These are phyloP conservation scores for Puccinia novopanici DNA, from an alignment of 1,284 basidiomycete species.

Conservation along the genomic window DNA sequence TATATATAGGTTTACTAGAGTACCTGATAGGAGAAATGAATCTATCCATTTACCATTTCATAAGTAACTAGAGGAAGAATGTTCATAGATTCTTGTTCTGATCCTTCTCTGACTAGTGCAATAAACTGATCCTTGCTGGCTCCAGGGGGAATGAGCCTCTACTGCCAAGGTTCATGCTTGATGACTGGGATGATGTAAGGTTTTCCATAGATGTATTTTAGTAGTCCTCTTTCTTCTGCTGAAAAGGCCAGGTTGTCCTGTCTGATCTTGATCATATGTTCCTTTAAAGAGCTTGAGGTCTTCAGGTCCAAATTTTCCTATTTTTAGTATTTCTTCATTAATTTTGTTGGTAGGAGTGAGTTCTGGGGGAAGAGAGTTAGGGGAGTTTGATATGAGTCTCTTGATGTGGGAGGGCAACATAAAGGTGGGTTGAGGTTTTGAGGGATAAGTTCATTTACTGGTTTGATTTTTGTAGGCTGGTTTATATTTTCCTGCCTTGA, in stretches of 20 bases:
- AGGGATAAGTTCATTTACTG: slow-evolving; percentile 22
- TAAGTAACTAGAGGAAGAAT: slow-evolving; percentile 18
- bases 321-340: neutral
- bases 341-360: slow-evolving; percentile 5
- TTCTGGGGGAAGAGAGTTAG: neutral
- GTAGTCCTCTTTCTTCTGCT: slow-evolving; percentile 20
- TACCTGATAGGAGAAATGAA: too few species aligned
- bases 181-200: slow-evolving; percentile 29
- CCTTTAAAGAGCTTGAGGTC: slow-evolving; percentile 6
- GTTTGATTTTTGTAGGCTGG: slow-evolving; percentile 15
- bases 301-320: slow-evolving; percentile 13
- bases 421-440: slow-evolving; percentile 10
- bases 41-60: too few species aligned
- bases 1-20: too few species aligned
- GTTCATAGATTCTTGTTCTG: slow-evolving; percentile 7
- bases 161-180: slow-evolving; percentile 15
- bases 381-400: slow-evolving; percentile 3
- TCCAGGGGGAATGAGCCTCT: slow-evolving; percentile 1
- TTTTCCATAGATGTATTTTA: slow-evolving; percentile 22
- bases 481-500: slow-evolving; percentile 9
- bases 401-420: neutral
- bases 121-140: neutral
- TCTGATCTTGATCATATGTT: neutral
- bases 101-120: slow-evolving; percentile 14
- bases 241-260: neutral